Base-by-base conservation (phyloP, 2,329 filamentous ascomycete species). In the Purpureocillium takamizusanense region DNA sequence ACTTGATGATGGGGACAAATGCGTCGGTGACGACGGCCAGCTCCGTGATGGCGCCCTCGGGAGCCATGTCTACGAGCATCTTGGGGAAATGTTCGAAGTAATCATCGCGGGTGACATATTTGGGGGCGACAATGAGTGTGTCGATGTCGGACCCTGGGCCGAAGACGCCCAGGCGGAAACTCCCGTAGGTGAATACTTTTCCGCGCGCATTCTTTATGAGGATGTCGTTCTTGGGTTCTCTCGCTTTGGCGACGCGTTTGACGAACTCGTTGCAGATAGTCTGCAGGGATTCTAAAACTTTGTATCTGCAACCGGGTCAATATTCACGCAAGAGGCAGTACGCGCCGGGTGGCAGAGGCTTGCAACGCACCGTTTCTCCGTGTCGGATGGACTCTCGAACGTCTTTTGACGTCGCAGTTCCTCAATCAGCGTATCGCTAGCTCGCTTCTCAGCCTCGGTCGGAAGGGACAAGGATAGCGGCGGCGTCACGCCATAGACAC, bases 81-180 rank as follows among this genome's bases (percentile, higher is more conserved):
- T 76, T 69, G n/a, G 89, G 89, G 51, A 95, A 95, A 51, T 84
- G 71, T 37, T 84, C 69, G 66, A 98, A 98, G 67, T 95, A 98
- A 61, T 98, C 87, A 25, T 90, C 82, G 42, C 87, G 82, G 11
- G 77, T 76, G 37, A 97, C 84, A 54, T 95, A 88, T 63, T 86
- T 89, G 9, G 92, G 92, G 12, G 83, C 89, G 36, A 95, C 83
- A 42, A 97, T 81, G 37, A 98, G 77, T 2, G 92, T 95, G 66
- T 98, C 92, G 52, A 98, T 97, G 78, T 98, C 92, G 34, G 92
- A 97, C 36, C 88, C 88, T 33, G 92, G 92, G 6, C 89, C 89
- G 60, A 86, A 95, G 17, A 97, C 92, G 43, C 92, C 92, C 11
- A 98, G 72, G 30, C 89, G 83, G 61, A 90, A 98, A 62, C 92